Percentiles rank a stretch among this genome's conserved stretches.
phyloP scores from a whole-genome alignment of 2,329 filamentous ascomycete species.

The Nigrograna mackinnonii region DNA sequence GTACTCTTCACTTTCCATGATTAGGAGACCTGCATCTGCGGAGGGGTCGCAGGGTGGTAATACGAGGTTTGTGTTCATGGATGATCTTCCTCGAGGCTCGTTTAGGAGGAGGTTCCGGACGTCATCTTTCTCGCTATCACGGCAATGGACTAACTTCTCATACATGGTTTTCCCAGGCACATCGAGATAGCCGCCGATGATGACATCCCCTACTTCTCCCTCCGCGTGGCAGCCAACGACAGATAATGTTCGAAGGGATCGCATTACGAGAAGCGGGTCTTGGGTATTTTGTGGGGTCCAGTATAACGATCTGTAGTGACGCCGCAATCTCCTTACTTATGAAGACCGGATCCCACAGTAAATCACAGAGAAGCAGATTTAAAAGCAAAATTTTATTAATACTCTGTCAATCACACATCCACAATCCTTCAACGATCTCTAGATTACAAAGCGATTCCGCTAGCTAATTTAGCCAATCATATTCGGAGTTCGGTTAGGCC shows the following conservation, averaged over 20 bases:
- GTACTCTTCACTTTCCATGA: conserved; percentile 53
- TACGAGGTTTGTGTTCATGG: neutral
- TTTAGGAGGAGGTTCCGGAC: neutral
- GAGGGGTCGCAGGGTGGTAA: conserved; percentile 48
- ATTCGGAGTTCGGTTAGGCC: too few relatives aligned
- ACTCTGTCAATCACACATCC: too few relatives aligned
- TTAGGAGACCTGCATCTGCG: conserved; percentile 51
- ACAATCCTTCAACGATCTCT: too few relatives aligned
- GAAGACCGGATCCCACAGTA: too few relatives aligned
- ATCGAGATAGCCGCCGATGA: conserved; percentile 53
- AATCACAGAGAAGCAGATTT: too few relatives aligned
- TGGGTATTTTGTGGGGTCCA: too few relatives aligned
- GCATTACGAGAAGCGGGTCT: too few relatives aligned
- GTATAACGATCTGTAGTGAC: too few relatives aligned
- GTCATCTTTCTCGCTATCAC: neutral
- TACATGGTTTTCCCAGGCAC: conserved; percentile 49
- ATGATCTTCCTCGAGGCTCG: neutral
- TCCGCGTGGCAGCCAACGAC: conserved; percentile 43
- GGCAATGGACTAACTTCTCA: neutral
- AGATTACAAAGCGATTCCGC: too few relatives aligned
- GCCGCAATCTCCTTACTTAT: too few relatives aligned
- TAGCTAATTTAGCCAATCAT: too few relatives aligned
- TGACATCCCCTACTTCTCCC: conserved; percentile 54
- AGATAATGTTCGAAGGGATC: neutral
- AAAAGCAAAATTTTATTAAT: too few relatives aligned